phyloP scores from a whole-genome alignment of 257 asterid species.

The Hygrophila difformis region DNA sequence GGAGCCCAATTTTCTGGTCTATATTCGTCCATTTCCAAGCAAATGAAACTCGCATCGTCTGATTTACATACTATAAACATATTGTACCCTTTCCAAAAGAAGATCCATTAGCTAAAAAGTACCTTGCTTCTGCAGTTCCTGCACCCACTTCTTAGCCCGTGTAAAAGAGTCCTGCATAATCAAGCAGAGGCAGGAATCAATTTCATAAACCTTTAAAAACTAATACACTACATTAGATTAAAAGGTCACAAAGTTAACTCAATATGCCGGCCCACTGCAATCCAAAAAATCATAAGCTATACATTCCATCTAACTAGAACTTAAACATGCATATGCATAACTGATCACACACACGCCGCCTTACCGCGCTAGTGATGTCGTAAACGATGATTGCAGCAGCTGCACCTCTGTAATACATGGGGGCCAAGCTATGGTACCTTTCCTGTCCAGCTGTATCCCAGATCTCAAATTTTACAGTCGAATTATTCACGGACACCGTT shows the following conservation, averaged over 20 bases:
- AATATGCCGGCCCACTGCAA: too few species aligned
- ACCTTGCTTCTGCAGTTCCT: constrained; percentile 97
- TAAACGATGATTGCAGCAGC: constrained; percentile 95
- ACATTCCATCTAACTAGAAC: too few species aligned
- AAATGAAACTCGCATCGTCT: not conserved
- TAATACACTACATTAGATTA: too few species aligned
- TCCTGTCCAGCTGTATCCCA: constrained; percentile 99
- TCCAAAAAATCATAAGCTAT: too few species aligned
- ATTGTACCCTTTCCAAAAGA: not conserved
- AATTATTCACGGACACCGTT: constrained; percentile 64
- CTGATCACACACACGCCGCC: constrained; percentile 2
- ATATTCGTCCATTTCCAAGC: not conserved
- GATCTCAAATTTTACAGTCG: constrained; percentile 91
- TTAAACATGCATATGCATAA: constrained; percentile 16
- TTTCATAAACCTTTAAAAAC: too few species aligned
- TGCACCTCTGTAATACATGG: constrained; percentile 96
- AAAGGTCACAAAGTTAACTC: too few species aligned
- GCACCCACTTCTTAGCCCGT: constrained; percentile 97
- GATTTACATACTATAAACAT: not conserved
- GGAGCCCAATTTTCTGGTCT: constrained; percentile 1
- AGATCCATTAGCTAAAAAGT: constrained; percentile 11
- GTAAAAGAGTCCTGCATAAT: constrained; percentile 61
- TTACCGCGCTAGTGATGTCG: constrained; percentile 81
- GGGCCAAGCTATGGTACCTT: constrained; percentile 97
- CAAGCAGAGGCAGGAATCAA: constrained; percentile 8